These are phyloP conservation scores for Trametes gibbosa DNA, from an alignment of 768 basidiomycete genomes.

Conservation along the genomic window DNA sequence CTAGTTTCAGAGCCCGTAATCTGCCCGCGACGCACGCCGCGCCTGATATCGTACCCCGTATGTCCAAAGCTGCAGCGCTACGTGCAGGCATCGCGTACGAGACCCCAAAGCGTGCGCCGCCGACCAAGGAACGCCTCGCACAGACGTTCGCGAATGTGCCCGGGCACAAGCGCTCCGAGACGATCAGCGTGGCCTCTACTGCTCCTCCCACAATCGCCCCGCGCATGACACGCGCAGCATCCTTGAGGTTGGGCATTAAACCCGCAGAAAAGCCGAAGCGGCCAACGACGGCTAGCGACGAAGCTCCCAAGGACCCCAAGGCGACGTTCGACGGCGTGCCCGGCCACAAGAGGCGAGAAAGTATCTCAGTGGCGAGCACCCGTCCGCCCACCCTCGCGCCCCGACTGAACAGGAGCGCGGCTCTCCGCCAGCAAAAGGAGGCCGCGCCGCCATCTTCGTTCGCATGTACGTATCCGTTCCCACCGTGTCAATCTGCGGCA, in stretches of 20 bases:
- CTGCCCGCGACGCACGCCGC: constrained; percentile 57
- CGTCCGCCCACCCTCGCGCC: constrained; percentile 43
- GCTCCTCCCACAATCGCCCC: constrained; percentile 70
- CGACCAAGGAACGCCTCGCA: constrained; percentile 58
- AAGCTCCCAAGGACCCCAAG: constrained; percentile 33
- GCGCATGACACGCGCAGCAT: constrained; percentile 72
- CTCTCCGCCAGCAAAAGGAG: constrained; percentile 41
- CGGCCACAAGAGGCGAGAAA: constrained; percentile 79
- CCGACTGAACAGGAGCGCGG: constrained; percentile 43
- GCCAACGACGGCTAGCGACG: constrained; percentile 20
- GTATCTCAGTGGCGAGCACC: constrained; percentile 63
- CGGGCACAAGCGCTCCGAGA: constrained; percentile 71
- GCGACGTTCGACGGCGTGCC: constrained; percentile 75
- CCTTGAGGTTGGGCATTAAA: constrained; percentile 59
- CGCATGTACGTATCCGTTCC: constrained; percentile 52
- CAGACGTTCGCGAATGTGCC: constrained; percentile 76
- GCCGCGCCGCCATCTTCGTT: constrained; percentile 58
- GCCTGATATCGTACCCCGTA: constrained; percentile 76
- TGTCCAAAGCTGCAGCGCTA: constrained; percentile 70
- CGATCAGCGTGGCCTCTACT: constrained; percentile 71
- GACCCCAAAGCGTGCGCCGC: constrained; percentile 45
- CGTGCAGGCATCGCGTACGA: constrained; percentile 59
- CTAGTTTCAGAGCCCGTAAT: constrained; percentile 62
- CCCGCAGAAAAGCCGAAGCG: constrained; percentile 13
- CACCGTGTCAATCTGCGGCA: background rate